A percentile compares a stretch with the other conserved stretches of the same genome.
phyloP scores from a whole-genome alignment of 1,284 basidiomycete genomes.

The Sutorius eximius region DNA sequence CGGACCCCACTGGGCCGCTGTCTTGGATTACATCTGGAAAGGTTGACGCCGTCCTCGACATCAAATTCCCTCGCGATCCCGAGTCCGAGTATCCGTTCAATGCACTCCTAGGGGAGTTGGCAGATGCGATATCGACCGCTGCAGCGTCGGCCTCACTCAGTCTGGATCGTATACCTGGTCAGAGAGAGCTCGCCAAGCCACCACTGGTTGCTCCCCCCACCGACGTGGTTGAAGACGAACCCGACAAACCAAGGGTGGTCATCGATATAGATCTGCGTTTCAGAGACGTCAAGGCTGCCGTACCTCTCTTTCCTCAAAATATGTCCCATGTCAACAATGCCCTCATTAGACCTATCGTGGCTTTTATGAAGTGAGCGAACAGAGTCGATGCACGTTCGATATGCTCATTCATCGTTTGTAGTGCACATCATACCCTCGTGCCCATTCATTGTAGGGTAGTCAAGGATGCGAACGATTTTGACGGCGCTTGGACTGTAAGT shows the following conservation, averaged over 20 bases:
- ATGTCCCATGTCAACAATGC: constrained; percentile 93
- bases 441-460: constrained; percentile 88
- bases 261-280: constrained; percentile 96
- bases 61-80: constrained; percentile 90
- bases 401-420: constrained; percentile 35
- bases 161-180: constrained; percentile 81
- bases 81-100: constrained; percentile 79
- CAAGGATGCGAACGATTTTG: constrained; percentile 78
- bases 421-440: constrained; percentile 87
- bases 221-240: constrained; percentile 36
- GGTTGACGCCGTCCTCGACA: constrained; percentile 95
- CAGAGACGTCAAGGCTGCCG: constrained; percentile 93
- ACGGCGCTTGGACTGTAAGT: constrained; percentile 87
- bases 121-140: constrained; percentile 73
- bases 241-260: constrained; percentile 56
- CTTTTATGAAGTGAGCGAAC: constrained; percentile 91
- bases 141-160: constrained; percentile 51
- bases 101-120: constrained; percentile 87
- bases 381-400: not conserved
- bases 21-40: constrained; percentile 98
- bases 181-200: constrained; percentile 83
- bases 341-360: constrained; percentile 95
- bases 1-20: constrained; percentile 78
- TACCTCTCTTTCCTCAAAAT: constrained; percentile 87
- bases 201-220: constrained; percentile 75